phyloP scores from a whole-genome alignment of 768 basidiomycete genomes.

The Lentinula sp. region DNA sequence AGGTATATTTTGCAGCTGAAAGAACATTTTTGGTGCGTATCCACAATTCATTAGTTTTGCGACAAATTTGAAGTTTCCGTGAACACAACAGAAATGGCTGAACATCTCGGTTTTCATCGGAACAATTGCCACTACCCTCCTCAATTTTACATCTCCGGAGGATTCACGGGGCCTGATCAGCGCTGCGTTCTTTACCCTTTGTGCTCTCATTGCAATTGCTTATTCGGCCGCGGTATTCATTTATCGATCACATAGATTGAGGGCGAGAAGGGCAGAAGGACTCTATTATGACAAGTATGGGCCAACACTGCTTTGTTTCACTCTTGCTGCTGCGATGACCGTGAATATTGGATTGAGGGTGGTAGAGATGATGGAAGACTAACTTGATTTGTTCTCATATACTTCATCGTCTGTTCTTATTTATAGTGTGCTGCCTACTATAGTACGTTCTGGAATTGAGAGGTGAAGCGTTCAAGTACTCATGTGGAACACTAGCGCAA shows the following conservation, averaged over 20 bases:
- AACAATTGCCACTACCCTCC: constrained; percentile 82
- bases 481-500: no score
- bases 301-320: constrained; percentile 67
- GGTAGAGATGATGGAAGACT: constrained; percentile 38
- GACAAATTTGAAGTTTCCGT: not conserved
- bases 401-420: no score
- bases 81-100: constrained; percentile 69
- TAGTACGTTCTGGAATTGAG: no score
- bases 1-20: constrained; percentile 96
- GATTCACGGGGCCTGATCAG: constrained; percentile 79
- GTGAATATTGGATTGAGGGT: constrained; percentile 72
- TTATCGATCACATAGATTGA: constrained; percentile 64
- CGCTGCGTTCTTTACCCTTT: constrained; percentile 82
- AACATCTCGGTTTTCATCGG: constrained; percentile 84
- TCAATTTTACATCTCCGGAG: constrained; percentile 75
- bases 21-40: constrained; percentile 83
- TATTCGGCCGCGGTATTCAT: constrained; percentile 83
- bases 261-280: constrained; percentile 68
- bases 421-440: no score
- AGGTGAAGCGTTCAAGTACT: no score
- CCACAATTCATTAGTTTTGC: not conserved
- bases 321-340: constrained; percentile 62
- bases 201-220: constrained; percentile 82
- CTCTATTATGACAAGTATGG: constrained; percentile 89
- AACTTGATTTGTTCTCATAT: no score